Evolutionary conservation across 495 filamentous ascomycete genomes (phyloP), one percentile per base, ranked within the genome.

Genomic region (Talaromyces ruber): DNA sequence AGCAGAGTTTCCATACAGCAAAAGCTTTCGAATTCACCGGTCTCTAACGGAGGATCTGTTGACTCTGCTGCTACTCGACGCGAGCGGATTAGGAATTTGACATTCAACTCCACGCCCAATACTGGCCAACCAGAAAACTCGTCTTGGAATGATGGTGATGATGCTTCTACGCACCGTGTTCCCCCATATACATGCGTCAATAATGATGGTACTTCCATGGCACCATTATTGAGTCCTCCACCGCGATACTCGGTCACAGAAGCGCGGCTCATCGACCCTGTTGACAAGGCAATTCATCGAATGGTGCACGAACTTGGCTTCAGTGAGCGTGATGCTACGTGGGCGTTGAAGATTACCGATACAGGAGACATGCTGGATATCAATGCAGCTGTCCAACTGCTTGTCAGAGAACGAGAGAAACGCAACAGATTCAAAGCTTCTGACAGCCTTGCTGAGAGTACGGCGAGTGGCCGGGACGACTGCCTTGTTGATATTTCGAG

Each of bases 271-370:
- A 71, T 73, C 25, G 81, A 83, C 59, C 81, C 81, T 4, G 79
- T 80, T 21, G 81, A 83, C 59, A 73, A 72, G 12, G 81, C 81
- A 6, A 78, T 83, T 28, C 64, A 73, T 21, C 66, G 69, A 39
- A 75, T 83, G 63, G 81, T 82, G 3, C 65, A 71, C 9, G 75
- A 77, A 9, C 75, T 82, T 25, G 81, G 81, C 4, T 83, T 82
- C 62, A 61, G 70, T 29, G 67, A 73, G 47, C 69, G 76, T 29
- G 79, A 82, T 47, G 79, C 76, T 3, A 81, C 79, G 61, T 81
- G 78, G 73, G 81, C 81, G 9, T 66, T 83, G 9, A 81, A 81
- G 30, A 75, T 81, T 58, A 82, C 79, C 0, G 81, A 83, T 61
- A 80, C 70, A 1, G 81, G 81, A 18, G 80, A 83, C 29, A 75